phyloP scores from a whole-genome alignment of 352 stramenopile genomes.

The Pythium grandisporangium region DNA sequence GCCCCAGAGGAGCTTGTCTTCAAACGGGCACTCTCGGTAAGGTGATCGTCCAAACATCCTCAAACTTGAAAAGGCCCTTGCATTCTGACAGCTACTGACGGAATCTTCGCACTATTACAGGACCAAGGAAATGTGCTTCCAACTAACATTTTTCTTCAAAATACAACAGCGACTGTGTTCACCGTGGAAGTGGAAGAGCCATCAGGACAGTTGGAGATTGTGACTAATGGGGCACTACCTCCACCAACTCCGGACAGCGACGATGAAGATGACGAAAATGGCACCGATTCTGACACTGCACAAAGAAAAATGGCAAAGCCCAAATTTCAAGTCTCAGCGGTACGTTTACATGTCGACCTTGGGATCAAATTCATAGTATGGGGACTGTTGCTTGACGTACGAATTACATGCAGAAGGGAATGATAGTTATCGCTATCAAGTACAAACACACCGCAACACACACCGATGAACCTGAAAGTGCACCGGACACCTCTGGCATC shows the following conservation, averaged over 20 bases:
- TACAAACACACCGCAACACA: slow-evolving; percentile 15
- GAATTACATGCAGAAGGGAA: slow-evolving; percentile 34
- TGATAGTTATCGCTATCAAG: slow-evolving; percentile 69
- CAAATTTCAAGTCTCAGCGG: slow-evolving; percentile 45
- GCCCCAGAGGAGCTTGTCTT: slow-evolving; percentile 53
- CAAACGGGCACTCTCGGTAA: slow-evolving; percentile 34
- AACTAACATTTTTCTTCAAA: slow-evolving; percentile 74
- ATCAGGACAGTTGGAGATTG: slow-evolving; percentile 43
- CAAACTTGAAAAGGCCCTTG: background rate
- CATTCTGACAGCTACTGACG: too few species aligned
- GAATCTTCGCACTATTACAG: slow-evolving; percentile 9
- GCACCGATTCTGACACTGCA: slow-evolving; percentile 1
- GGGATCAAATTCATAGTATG: background rate
- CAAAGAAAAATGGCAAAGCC: background rate
- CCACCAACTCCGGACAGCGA: too few species aligned
- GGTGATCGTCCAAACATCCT: too few species aligned
- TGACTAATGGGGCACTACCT: slow-evolving; percentile 22
- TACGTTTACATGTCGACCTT: too few species aligned
- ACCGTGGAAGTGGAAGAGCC: slow-evolving; percentile 51
- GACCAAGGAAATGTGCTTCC: slow-evolving; percentile 29
- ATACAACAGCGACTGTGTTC: slow-evolving; percentile 46
- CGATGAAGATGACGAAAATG: background rate
- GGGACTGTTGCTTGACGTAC: background rate
- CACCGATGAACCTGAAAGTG: background rate
- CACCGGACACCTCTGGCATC: too few species aligned